A percentile compares a stretch with the other conserved stretches of the same genome.
Conservation (phyloP, 1,284 basidiomycete genomes). For the Sparassis latifolia region DNA sequence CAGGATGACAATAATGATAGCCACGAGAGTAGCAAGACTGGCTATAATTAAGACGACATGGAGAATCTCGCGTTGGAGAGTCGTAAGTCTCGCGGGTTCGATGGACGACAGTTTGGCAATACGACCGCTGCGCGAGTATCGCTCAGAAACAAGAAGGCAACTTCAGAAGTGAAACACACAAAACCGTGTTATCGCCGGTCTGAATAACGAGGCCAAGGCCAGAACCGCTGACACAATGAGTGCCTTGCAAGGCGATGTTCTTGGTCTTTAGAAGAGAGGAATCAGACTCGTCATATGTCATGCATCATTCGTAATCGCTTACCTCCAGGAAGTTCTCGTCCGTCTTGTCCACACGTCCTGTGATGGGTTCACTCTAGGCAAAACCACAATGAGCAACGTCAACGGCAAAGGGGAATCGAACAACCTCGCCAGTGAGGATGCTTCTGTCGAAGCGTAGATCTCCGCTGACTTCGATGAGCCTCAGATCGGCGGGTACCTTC, state of each 20-base stretch:
- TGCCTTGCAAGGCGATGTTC: constrained; percentile 63
- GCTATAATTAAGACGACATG: constrained; percentile 39
- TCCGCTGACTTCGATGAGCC: constrained; percentile 36
- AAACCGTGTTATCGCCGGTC: constrained; percentile 50
- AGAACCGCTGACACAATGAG: constrained; percentile 50
- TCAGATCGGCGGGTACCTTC: constrained; percentile 40
- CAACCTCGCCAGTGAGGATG: constrained; percentile 51
- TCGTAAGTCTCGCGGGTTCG: constrained; percentile 34
- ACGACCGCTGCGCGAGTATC: constrained; percentile 34
- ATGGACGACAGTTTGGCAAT: constrained; percentile 48
- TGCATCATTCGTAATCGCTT: no score
- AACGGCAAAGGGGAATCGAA: constrained; percentile 12
- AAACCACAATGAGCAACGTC: background rate
- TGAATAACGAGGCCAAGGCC: constrained; percentile 49
- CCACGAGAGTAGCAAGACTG: constrained; percentile 33
- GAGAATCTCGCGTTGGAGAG: constrained; percentile 37
- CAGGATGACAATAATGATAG: constrained; percentile 47
- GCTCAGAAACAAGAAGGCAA: background rate
- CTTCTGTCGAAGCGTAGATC: constrained; percentile 55
- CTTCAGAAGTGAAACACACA: constrained; percentile 17
- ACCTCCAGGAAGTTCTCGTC: constrained; percentile 10
- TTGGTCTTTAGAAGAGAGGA: constrained; percentile 39
- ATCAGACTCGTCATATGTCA: no score
- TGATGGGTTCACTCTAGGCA: constrained; percentile 19
- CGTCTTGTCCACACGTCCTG: constrained; percentile 9